Conservation (phyloP, 1,139 yeast genomes). For the Meyerozyma carpophila region DNA sequence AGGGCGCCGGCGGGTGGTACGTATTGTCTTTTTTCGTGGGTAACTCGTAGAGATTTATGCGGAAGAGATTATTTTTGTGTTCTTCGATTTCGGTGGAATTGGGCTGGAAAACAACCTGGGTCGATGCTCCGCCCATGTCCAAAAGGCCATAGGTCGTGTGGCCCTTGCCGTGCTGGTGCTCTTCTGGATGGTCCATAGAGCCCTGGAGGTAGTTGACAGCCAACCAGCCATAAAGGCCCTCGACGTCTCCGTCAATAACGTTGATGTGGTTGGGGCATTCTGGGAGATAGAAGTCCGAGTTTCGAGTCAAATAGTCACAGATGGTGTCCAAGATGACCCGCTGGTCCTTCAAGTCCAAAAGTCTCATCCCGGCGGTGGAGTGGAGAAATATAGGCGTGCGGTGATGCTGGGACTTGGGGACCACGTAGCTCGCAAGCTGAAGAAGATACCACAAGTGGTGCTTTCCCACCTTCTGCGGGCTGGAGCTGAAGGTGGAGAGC, state of each 20-base stretch:
- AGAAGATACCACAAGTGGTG: constrained; percentile 55
- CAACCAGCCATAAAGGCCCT: constrained; percentile 82
- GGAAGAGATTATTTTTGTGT: constrained; percentile 51
- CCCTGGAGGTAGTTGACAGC: constrained; percentile 67
- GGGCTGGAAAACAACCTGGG: constrained; percentile 79
- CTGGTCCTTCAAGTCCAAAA: constrained; percentile 54
- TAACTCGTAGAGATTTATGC: constrained; percentile 42
- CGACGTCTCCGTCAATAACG: constrained; percentile 70
- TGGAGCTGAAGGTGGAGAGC: constrained; percentile 47
- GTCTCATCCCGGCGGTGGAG: constrained; percentile 78
- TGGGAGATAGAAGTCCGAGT: constrained; percentile 55
- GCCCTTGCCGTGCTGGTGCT: constrained; percentile 46
- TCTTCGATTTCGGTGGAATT: constrained; percentile 48
- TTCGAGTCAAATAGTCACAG: constrained; percentile 48
- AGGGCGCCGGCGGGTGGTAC: constrained; percentile 13
- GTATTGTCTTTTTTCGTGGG: constrained; percentile 11
- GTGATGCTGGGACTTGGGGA: constrained; percentile 63
- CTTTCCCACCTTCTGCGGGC: constrained; percentile 52
- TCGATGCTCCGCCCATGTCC: constrained; percentile 88
- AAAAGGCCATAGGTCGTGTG: constrained; percentile 67
- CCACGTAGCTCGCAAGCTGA: constrained; percentile 48
- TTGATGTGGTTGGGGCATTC: constrained; percentile 58
- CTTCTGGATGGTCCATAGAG: constrained; percentile 43
- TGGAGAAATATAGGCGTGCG: constrained; percentile 74
- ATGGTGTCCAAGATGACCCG: constrained; percentile 44